Conservation (phyloP, 2,329 filamentous ascomycete species). For the Ascochyta pisi region DNA sequence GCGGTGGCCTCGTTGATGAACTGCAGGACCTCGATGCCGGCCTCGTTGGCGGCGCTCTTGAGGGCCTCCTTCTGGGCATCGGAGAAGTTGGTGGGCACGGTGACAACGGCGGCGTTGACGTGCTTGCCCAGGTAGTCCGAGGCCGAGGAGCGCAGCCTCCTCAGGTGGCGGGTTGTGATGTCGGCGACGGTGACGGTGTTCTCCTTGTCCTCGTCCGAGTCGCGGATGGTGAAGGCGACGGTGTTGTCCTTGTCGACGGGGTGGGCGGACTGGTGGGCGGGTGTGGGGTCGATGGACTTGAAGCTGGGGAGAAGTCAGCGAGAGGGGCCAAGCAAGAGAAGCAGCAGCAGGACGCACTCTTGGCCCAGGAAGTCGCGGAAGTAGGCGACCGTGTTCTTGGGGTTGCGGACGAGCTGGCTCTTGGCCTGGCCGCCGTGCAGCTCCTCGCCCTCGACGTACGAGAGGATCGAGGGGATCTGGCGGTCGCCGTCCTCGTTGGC, state of each 20-base stretch:
- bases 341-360: constrained; percentile 66
- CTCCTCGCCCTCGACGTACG: constrained; percentile 94
- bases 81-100: constrained; percentile 90
- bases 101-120: constrained; percentile 93
- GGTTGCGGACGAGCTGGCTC: constrained; percentile 88
- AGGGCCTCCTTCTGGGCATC: constrained; percentile 87
- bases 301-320: constrained; percentile 61
- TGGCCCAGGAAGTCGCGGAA: constrained; percentile 96
- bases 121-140: constrained; percentile 91
- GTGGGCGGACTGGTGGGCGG: constrained; percentile 92
- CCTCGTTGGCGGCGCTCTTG: constrained; percentile 76
- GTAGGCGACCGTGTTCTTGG: constrained; percentile 90
- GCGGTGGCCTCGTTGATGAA: constrained; percentile 91
- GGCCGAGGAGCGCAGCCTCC: constrained; percentile 80
- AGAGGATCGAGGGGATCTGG: constrained; percentile 93
- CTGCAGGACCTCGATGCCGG: constrained; percentile 88
- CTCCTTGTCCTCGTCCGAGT: constrained; percentile 63
- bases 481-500: constrained; percentile 99
- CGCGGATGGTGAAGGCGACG: constrained; percentile 83
- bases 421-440: constrained; percentile 97
- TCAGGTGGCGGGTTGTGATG: constrained; percentile 82
- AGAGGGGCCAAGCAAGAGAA: neutral
- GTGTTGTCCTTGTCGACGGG: constrained; percentile 75
- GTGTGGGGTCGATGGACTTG: constrained; percentile 94
- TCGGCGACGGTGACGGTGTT: constrained; percentile 81